Evolutionary conservation across 805 yeast species (phyloP).

Genomic region (Kodamaea jinghongensis): DNA sequence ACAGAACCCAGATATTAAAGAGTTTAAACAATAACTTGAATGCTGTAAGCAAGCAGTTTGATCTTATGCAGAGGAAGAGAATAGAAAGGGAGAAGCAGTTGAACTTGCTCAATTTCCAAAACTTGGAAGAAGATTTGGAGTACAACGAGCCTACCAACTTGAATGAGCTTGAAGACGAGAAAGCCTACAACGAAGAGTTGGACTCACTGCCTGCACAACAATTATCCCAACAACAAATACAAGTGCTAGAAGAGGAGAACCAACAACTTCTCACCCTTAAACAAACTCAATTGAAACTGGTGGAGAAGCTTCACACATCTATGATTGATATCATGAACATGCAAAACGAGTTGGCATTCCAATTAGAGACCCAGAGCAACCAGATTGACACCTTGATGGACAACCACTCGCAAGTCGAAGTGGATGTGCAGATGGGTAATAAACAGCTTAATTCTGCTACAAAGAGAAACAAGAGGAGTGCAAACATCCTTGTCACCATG

Average conservation of each 20-base stretch:
- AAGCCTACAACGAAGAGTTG: conserved; percentile 1
- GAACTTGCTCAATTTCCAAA: conserved; percentile 39
- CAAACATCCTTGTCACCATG: conserved; percentile 52
- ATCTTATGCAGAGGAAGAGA: conserved; percentile 50
- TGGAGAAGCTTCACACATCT: conserved; percentile 57
- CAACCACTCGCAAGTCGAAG: conserved; percentile 63
- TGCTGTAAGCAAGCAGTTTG: conserved; percentile 42
- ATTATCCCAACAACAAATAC: conserved; percentile 54
- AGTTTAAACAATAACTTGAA: conserved; percentile 47
- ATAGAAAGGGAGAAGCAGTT: conserved; percentile 37
- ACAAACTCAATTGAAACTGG: conserved; percentile 57
- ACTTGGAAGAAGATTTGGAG: conserved; percentile 32
- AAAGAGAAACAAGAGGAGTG: conserved; percentile 55
- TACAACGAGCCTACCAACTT: conserved; percentile 2
- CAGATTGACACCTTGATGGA: conserved; percentile 61
- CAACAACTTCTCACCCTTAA: conserved; percentile 53
- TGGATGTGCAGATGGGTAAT: conserved; percentile 71
- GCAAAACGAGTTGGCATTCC: conserved; percentile 71
- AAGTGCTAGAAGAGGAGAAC: conserved; percentile 58
- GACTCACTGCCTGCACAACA: conserved; percentile 11
- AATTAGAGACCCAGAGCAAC: conserved; percentile 69
- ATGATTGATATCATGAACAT: conserved; percentile 71
- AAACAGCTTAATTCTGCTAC: conserved; percentile 66
- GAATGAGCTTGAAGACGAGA: conserved; percentile 11
- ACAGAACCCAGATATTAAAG: conserved; percentile 49